Conservation (phyloP, 2,329 filamentous ascomycete species). For the Ceratocystis colombiana region DNA sequence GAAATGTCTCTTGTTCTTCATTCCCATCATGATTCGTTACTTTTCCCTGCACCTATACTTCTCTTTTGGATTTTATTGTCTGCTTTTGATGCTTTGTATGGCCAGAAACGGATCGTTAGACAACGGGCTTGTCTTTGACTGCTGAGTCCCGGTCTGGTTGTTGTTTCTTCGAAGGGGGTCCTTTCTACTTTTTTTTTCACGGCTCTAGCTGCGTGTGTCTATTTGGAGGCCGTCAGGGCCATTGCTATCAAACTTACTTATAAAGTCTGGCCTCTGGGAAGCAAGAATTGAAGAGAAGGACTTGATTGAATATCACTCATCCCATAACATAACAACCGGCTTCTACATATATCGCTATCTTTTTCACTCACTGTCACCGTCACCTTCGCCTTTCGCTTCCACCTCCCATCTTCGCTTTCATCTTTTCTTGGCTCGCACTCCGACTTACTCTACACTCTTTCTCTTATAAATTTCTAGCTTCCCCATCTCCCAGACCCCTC, state of each 20-base stretch:
- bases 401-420: not conserved
- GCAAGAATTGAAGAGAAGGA: not conserved
- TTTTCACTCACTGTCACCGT: not conserved
- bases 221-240: slow-evolving; percentile 5
- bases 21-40: not conserved
- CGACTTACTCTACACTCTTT: not conserved
- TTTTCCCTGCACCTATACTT: not conserved
- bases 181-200: not conserved
- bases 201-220: not conserved
- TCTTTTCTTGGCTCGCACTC: not conserved
- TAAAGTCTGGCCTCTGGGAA: not conserved
- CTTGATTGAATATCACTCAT: not conserved
- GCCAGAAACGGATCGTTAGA: not conserved
- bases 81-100: not conserved
- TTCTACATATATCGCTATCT: not conserved
- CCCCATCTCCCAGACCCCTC: not conserved
- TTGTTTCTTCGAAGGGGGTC: not conserved
- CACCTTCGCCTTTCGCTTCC: not conserved
- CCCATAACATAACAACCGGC: not conserved
- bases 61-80: slow-evolving; percentile 1
- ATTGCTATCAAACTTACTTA: not conserved
- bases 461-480: not conserved
- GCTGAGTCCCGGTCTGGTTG: not conserved
- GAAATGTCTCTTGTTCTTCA: not conserved
- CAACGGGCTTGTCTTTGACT: slow-evolving; percentile 12